These are phyloP conservation scores for Aspergillus pseudoterreus DNA, from an alignment of 2,329 filamentous ascomycete species.

Conservation along the genomic window DNA sequence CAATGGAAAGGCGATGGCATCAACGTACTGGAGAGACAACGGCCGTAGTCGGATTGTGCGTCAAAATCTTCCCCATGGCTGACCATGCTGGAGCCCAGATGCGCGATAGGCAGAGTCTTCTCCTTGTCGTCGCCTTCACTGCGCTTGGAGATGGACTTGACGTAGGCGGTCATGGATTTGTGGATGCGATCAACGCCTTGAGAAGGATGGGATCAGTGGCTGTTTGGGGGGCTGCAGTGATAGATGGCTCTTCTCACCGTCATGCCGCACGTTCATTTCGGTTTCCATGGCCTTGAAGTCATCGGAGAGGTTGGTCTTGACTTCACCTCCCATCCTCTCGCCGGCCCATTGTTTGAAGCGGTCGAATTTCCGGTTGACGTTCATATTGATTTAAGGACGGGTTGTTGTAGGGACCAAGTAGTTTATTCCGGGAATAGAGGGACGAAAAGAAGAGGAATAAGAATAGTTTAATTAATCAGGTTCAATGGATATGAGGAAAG, in stretches of 20 bases:
- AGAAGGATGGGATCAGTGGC: slow-evolving; percentile 5
- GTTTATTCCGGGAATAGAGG: too few species aligned
- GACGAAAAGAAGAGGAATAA: too few species aligned
- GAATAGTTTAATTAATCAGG: too few species aligned
- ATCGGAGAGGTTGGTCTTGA: slow-evolving; percentile 80
- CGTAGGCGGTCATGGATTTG: slow-evolving; percentile 76
- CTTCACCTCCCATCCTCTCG: slow-evolving; percentile 90
- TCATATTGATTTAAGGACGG: slow-evolving; percentile 42
- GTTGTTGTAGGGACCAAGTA: not conserved
- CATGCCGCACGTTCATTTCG: slow-evolving; percentile 85
- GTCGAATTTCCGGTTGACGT: slow-evolving; percentile 83
- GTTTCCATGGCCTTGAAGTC: slow-evolving; percentile 86
- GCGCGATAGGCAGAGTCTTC: slow-evolving; percentile 74
- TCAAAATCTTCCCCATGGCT: slow-evolving; percentile 90
- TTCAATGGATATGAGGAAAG: too few species aligned
- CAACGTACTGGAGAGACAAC: slow-evolving; percentile 67
- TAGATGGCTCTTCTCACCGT: slow-evolving; percentile 56
- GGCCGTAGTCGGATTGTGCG: slow-evolving; percentile 83
- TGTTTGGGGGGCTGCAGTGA: slow-evolving; percentile 6
- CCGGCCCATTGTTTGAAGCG: slow-evolving; percentile 97
- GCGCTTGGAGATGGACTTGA: slow-evolving; percentile 83
- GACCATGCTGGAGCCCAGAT: slow-evolving; percentile 82
- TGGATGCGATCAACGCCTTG: slow-evolving; percentile 88
- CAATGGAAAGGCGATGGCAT: not conserved
- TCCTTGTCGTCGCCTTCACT: slow-evolving; percentile 84